Conservation (phyloP, 2,329 filamentous ascomycete species). For the Xylariaceae sp. region DNA sequence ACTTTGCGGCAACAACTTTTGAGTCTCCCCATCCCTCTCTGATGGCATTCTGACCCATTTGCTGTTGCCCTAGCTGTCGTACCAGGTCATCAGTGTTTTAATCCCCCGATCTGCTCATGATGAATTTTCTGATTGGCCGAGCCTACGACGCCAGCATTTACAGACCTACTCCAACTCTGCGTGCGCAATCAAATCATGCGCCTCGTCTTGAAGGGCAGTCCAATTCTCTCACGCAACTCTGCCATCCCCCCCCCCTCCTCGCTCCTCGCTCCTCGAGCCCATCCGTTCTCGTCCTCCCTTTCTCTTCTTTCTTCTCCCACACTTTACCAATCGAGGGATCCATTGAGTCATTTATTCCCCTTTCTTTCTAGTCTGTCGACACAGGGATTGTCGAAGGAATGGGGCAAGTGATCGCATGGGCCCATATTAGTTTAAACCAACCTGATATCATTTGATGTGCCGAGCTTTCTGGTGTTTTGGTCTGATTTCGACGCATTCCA, state of each 20-base stretch:
- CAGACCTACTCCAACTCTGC: constrained; percentile 31
- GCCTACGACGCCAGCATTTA: constrained; percentile 15
- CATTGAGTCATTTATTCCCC: constrained; percentile 38
- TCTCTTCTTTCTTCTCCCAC: constrained; percentile 38
- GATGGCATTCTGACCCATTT: constrained; percentile 10
- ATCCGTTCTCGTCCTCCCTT: constrained; percentile 35
- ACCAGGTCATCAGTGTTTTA: constrained; percentile 21
- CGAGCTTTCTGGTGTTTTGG: constrained; percentile 14
- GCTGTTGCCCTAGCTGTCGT: constrained; percentile 8
- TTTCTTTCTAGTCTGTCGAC: neutral
- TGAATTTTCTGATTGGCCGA: constrained; percentile 53
- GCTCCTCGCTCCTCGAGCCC: constrained; percentile 23
- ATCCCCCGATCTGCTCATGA: constrained; percentile 27
- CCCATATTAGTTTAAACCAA: constrained; percentile 30
- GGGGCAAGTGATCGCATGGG: constrained; percentile 11
- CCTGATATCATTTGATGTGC: constrained; percentile 15
- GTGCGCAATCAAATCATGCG: constrained; percentile 40
- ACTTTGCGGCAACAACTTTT: no score
- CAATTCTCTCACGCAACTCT: constrained; percentile 35
- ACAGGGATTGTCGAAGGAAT: neutral
- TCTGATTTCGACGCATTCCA: constrained; percentile 31
- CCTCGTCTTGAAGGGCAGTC: constrained; percentile 28
- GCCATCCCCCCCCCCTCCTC: constrained; percentile 31
- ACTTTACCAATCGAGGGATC: constrained; percentile 35
- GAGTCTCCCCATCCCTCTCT: constrained; percentile 7